Base-by-base conservation (phyloP, 164 flowering plant species). In the Macadamia integrifolia region DNA sequence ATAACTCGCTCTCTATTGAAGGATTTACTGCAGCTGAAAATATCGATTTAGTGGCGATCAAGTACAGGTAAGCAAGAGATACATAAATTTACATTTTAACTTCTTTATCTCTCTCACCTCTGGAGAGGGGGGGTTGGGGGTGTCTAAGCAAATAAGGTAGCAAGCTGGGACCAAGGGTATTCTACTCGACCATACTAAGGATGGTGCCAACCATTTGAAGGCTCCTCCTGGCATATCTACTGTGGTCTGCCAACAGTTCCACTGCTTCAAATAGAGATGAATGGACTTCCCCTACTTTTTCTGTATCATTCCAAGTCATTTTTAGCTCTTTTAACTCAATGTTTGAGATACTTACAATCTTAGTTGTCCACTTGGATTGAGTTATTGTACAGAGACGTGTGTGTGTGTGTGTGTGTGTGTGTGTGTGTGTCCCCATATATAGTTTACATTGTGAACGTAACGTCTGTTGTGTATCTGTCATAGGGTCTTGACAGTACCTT, bases 21-120 rank as follows among this genome's bases (percentile, higher is more conserved):
- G 95, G 97, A 40, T 94, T 94, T 71, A 70, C 71, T 69, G 90
- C 87, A 9, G 87, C 74, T 64, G 82, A 90, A 74, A 86, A 80
- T 77, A 69, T 92, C 67, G 87, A 90, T 17, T 62, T 90, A 53
- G 82, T 78, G 69, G 90, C 86, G 15, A 87, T 94, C 66, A 94
- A 90, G 80, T 94, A 63, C 80, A 90, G 84, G 99, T 94, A 86
- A 84, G 88, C 31, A 43, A 31, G 43, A 7, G 2, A 30, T 35
- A 35, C 40, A 35, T 35, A 35, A 35, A 35, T 35, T 35, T 35
- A 35, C 40, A 35, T 35, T 35, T 35, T 35, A 35, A 35, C 40
- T 46, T 29, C 48, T n/a, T 65, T 30, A 29, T 67, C 56, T 58
- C 56, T 58, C 42, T 67, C 14, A 29, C 42, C n/a, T 35, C 5